Evolutionary conservation across 345 rosid species (phyloP).

Genomic region (Laguncularia racemosa): DNA sequence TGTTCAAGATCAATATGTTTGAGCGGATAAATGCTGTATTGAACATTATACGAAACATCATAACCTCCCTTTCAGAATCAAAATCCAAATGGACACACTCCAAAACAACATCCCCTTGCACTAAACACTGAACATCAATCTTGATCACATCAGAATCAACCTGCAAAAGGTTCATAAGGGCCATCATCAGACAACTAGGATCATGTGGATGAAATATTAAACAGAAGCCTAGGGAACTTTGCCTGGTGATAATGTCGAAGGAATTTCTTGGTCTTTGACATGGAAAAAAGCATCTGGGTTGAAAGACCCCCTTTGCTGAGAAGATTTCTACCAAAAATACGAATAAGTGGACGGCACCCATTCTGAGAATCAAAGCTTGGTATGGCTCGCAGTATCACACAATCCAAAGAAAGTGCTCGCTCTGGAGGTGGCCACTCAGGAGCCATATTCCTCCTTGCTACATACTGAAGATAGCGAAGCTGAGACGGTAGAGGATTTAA

Average conservation of each 20-base stretch:
- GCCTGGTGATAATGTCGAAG: conserved; percentile 86
- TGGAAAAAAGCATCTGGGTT: conserved; percentile 83
- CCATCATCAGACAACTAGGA: conserved; percentile 11
- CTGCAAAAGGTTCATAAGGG: conserved; percentile 33
- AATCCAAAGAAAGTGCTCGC: conserved; percentile 86
- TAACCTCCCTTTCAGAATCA: conserved; percentile 89
- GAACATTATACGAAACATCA: conserved; percentile 99
- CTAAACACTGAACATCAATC: conserved; percentile 91
- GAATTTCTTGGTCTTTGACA: conserved; percentile 65
- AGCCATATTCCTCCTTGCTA: conserved; percentile 74
- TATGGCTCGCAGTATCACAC: conserved; percentile 76
- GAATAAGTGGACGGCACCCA: conserved; percentile 88
- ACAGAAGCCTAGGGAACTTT: conserved; percentile 10
- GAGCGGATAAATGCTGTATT: conserved; percentile 96
- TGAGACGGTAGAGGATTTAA: conserved; percentile 95
- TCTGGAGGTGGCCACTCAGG: conserved; percentile 99
- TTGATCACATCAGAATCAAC: conserved; percentile 93
- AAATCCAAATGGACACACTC: conserved; percentile 92
- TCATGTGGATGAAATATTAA: not conserved
- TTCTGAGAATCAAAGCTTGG: conserved; percentile 87
- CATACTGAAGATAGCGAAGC: conserved; percentile 93
- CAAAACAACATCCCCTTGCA: conserved; percentile 96
- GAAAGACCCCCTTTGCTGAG: conserved; percentile 56
- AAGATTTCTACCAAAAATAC: conserved; percentile 83
- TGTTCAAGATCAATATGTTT: conserved; percentile 86